Conservation (phyloP, 2,329 filamentous ascomycete species). For the Fusarium miscanthi region DNA sequence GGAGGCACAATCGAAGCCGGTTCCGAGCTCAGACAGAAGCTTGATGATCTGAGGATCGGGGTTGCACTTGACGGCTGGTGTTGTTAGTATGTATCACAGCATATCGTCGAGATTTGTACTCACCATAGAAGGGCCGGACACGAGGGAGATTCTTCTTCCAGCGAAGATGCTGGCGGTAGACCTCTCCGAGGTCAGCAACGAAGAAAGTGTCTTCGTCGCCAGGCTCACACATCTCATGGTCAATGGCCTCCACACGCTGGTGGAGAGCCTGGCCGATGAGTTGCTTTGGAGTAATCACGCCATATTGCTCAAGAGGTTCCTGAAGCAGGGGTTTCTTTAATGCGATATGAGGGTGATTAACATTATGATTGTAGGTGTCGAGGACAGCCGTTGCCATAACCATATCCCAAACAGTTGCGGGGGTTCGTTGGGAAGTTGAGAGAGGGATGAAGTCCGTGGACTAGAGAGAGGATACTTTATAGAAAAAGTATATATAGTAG, state of each 20-base stretch:
- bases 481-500: conserved; percentile 10
- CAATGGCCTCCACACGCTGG: conserved; percentile 83
- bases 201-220: conserved; percentile 99
- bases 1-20: conserved; percentile 97
- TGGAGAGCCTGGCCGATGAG: conserved; percentile 89
- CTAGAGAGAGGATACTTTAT: not conserved
- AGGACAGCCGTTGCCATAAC: conserved; percentile 72
- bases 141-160: conserved; percentile 96
- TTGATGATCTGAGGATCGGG: conserved; percentile 89
- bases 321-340: conserved; percentile 57
- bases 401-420: conserved; percentile 63
- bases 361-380: conserved; percentile 63
- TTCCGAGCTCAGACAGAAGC: conserved; percentile 87
- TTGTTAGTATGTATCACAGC: conserved; percentile 3
- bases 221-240: conserved; percentile 87
- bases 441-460: conserved; percentile 18
- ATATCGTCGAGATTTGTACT: conserved; percentile 45
- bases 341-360: conserved; percentile 61
- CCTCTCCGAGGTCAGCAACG: conserved; percentile 96
- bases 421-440: conserved; percentile 28
- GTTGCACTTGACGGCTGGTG: conserved; percentile 95
- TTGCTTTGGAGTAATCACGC: conserved; percentile 70
- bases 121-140: conserved; percentile 96
- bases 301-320: conserved; percentile 56
- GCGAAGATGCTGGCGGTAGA: conserved; percentile 97